Conservation (phyloP, 352 stramenopile genomes). For the Globisporangium uncinulatum region DNA sequence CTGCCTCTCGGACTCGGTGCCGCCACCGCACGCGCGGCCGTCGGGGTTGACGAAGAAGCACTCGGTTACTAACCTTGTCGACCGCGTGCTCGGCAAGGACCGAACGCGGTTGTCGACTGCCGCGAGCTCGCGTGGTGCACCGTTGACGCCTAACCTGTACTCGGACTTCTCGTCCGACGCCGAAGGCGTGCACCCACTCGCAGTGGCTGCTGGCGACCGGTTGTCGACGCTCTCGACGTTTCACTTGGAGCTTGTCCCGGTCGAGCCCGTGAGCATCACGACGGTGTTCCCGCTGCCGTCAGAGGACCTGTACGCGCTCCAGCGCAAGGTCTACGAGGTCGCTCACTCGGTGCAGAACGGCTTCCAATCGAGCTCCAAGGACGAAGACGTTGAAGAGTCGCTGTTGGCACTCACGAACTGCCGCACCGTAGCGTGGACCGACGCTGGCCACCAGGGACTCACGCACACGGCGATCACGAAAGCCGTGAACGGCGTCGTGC, state of each 20-base stretch:
- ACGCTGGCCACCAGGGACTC: constrained; percentile 27
- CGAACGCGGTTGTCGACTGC: constrained; percentile 10
- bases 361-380: constrained; percentile 31
- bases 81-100: constrained; percentile 15
- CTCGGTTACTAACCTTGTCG: constrained; percentile 9
- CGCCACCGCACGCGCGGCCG: constrained; percentile 3
- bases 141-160: constrained; percentile 13
- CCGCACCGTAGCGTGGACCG: constrained; percentile 34
- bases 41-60: constrained; percentile 16
- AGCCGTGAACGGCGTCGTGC: constrained; percentile 39
- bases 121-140: not conserved
- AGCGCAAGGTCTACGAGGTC: constrained; percentile 49
- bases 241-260: constrained; percentile 26
- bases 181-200: constrained; percentile 8
- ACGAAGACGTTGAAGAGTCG: constrained; percentile 32
- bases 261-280: constrained; percentile 42
- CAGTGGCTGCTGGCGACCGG: constrained; percentile 6
- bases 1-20: constrained; percentile 9
- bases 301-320: constrained; percentile 39
- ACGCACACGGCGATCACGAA: constrained; percentile 38
- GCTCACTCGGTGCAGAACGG: constrained; percentile 40
- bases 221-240: constrained; percentile 11
- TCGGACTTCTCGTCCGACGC: constrained; percentile 16
- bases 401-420: constrained; percentile 44
- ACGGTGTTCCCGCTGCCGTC: constrained; percentile 46